Evolutionary conservation across 768 basidiomycete genomes (phyloP).

Genomic region (Lyophyllum decastes): DNA sequence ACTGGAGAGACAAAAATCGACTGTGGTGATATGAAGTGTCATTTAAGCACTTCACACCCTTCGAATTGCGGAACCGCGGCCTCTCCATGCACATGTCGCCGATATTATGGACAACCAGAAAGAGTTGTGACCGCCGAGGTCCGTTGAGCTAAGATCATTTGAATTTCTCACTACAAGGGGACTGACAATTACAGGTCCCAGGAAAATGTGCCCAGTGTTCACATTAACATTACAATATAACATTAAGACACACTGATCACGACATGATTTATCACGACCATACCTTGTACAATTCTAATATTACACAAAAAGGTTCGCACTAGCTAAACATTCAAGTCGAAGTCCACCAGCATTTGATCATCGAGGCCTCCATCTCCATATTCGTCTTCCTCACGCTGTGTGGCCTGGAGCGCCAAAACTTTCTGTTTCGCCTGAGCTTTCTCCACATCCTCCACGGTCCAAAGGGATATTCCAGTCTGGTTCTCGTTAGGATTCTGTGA

Average conservation of each 20-base stretch:
- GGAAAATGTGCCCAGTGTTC: constrained; percentile 41
- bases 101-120: constrained; percentile 63
- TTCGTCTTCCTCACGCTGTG: constrained; percentile 57
- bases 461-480: constrained; percentile 90
- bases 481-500: constrained; percentile 98
- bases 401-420: constrained; percentile 56
- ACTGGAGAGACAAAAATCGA: constrained; percentile 48
- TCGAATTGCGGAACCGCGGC: constrained; percentile 36
- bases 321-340: constrained; percentile 47
- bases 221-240: constrained; percentile 6
- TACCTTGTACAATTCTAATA: constrained; percentile 7
- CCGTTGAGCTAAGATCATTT: constrained; percentile 12
- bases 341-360: constrained; percentile 60
- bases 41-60: constrained; percentile 51
- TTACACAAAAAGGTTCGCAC: constrained; percentile 1
- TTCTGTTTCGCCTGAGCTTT: constrained; percentile 83
- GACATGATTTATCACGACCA: background rate
- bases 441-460: constrained; percentile 92
- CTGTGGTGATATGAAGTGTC: constrained; percentile 48
- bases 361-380: constrained; percentile 70
- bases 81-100: constrained; percentile 48
- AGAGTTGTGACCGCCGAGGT: constrained; percentile 49
- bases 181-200: constrained; percentile 29
- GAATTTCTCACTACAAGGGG: background rate
- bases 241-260: background rate